These are phyloP conservation scores for Ilyonectria sp. DNA, from an alignment of 2,329 filamentous ascomycete species.

Conservation along the genomic window DNA sequence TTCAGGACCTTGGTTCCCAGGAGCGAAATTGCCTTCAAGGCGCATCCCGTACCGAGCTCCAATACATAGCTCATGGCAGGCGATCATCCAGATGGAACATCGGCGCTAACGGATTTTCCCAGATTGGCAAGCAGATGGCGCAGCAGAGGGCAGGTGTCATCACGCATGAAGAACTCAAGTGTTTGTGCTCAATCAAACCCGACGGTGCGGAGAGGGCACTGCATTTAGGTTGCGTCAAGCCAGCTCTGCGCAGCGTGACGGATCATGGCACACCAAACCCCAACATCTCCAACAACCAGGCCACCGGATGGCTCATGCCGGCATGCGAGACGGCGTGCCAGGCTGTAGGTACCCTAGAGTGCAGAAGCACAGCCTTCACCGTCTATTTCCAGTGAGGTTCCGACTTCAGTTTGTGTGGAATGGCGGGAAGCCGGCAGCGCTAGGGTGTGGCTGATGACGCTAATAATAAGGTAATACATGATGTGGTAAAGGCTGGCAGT, in stretches of 20 bases:
- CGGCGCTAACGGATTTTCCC: conserved; percentile 21
- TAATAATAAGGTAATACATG: conserved; percentile 40
- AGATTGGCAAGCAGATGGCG: conserved; percentile 23
- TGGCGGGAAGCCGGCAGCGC: conserved; percentile 46
- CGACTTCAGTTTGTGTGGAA: conserved; percentile 38
- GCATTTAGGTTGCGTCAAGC: conserved; percentile 19
- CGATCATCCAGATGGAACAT: conserved; percentile 8
- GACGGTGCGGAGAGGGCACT: conserved; percentile 12
- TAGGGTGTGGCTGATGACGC: conserved; percentile 49
- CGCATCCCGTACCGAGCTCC: conserved; percentile 1
- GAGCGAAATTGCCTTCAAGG: conserved; percentile 1
- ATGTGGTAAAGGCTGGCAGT: conserved; percentile 38
- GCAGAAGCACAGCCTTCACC: conserved; percentile 41
- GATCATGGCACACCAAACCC: neutral
- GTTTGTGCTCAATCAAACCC: conserved; percentile 16
- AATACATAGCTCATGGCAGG: neutral
- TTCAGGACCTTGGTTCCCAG: conserved; percentile 2
- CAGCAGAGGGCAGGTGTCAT: conserved; percentile 6
- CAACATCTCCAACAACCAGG: conserved; percentile 21
- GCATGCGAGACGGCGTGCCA: conserved; percentile 1
- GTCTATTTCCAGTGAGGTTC: conserved; percentile 35
- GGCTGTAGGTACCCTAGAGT: conserved; percentile 4
- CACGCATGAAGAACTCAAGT: conserved; percentile 3
- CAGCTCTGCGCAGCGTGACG: conserved; percentile 4
- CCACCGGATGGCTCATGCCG: conserved; percentile 25